Percentiles rank a stretch among this genome's conserved stretches.
Conservation (phyloP, 352 stramenopile genomes). For the Albugo laibachii region DNA sequence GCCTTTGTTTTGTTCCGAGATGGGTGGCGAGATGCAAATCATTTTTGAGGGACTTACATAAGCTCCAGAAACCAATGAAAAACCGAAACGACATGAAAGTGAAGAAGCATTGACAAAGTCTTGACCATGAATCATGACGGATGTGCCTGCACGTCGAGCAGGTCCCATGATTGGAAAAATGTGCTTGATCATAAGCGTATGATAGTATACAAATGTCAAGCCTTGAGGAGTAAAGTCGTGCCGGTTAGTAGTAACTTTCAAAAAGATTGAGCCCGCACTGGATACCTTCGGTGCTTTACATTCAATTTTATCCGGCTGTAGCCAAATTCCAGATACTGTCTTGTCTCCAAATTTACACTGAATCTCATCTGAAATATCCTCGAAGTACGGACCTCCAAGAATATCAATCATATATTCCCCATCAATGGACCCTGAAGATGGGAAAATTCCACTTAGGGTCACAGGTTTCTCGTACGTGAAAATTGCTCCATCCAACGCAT, state of each 20-base stretch:
- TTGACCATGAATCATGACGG: conserved; percentile 62
- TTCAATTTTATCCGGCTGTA: conserved; percentile 40
- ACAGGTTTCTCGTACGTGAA: conserved; percentile 76
- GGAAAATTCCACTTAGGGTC: conserved; percentile 46
- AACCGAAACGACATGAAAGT: conserved; percentile 79
- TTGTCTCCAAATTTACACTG: conserved; percentile 74
- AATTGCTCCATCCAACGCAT: conserved; percentile 15
- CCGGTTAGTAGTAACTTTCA: conserved; percentile 82
- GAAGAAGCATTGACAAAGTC: conserved; percentile 78
- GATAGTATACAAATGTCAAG: conserved; percentile 70
- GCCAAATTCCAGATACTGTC: conserved; percentile 38
- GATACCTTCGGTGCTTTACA: conserved; percentile 58
- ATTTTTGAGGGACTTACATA: conserved; percentile 74
- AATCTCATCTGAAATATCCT: conserved; percentile 27
- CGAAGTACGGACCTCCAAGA: conserved; percentile 51
- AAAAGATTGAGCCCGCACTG: conserved; percentile 32
- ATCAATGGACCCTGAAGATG: conserved; percentile 36
- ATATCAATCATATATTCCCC: conserved; percentile 82
- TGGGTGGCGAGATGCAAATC: conserved; percentile 52
- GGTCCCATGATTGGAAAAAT: conserved; percentile 82
- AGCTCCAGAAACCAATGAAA: conserved; percentile 46
- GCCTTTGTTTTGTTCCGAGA: conserved; percentile 30
- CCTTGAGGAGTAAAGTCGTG: conserved; percentile 76
- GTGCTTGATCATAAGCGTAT: conserved; percentile 34
- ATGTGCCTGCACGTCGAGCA: conserved; percentile 54